These are phyloP conservation scores for Pseudopithomyces maydicus DNA, from an alignment of 2,329 filamentous ascomycete species.

Conservation along the genomic window DNA sequence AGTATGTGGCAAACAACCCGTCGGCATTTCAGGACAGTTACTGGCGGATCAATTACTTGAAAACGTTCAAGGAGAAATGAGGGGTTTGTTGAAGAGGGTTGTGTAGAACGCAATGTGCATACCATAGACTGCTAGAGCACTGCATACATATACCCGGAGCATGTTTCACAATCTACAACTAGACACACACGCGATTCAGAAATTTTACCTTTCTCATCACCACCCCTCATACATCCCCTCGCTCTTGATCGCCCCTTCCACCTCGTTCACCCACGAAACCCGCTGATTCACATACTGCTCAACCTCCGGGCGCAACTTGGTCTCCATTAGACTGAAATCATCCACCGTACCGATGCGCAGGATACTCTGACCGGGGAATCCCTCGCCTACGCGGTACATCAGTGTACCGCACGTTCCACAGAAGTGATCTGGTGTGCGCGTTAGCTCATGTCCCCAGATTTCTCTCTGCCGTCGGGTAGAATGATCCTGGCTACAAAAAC, in stretches of 20 bases:
- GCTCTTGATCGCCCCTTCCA: not conserved
- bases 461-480: not conserved
- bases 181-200: no score
- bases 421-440: slow-evolving; percentile 53
- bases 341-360: slow-evolving; percentile 66
- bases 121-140: no score
- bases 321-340: slow-evolving; percentile 64
- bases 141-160: no score
- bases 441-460: not conserved
- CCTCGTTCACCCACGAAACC: slow-evolving; percentile 54
- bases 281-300: slow-evolving; percentile 61
- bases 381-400: slow-evolving; percentile 60
- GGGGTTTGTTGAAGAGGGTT: not conserved
- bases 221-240: not conserved
- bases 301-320: slow-evolving; percentile 57
- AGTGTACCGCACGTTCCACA: slow-evolving; percentile 64
- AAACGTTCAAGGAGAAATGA: slow-evolving; percentile 28
- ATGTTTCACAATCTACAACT: no score
- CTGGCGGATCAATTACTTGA: slow-evolving; percentile 48
- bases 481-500: no score
- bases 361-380: slow-evolving; percentile 54
- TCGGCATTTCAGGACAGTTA: slow-evolving; percentile 35
- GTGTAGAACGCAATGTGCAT: not conserved
- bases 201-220: no score
- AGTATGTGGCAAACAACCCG: slow-evolving; percentile 26